A percentile compares a stretch with the other conserved stretches of the same genome.
phyloP scores from a whole-genome alignment of 306 rosid species.

The Casuarina glauca region DNA sequence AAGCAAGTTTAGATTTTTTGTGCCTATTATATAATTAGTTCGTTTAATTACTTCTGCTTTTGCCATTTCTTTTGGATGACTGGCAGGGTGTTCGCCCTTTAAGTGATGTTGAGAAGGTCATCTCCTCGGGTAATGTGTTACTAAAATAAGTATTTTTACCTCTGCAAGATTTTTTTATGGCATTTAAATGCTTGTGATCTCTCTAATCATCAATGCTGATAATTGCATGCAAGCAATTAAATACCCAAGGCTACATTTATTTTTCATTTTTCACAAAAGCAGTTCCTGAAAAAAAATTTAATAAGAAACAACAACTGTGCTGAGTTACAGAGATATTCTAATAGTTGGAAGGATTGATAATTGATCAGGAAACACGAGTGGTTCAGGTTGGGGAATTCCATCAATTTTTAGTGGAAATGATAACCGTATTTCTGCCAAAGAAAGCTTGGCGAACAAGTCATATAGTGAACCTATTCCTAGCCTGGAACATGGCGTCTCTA shows the following conservation, averaged over 20 bases:
- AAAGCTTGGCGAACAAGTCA: conserved; percentile 45
- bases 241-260: neutral
- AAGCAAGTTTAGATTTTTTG: neutral
- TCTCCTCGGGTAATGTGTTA: conserved; percentile 61
- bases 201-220: neutral
- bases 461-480: conserved; percentile 58
- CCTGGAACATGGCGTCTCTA: conserved; percentile 65
- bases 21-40: neutral
- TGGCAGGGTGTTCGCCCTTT: conserved; percentile 69
- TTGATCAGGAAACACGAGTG: conserved; percentile 56
- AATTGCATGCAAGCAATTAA: neutral
- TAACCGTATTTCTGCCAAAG: conserved; percentile 58
- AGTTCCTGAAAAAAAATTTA: neutral
- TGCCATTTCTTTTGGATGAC: conserved; percentile 24
- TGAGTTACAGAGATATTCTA: conserved; percentile 9
- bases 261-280: neutral
- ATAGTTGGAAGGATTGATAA: conserved; percentile 16
- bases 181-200: neutral
- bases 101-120: conserved; percentile 65
- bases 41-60: conserved; percentile 19
- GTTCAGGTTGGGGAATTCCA: conserved; percentile 88
- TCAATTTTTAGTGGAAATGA: conserved; percentile 89
- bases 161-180: neutral
- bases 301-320: neutral
- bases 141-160: neutral